Conservation (phyloP, 495 filamentous ascomycete genomes). For the Tetracladium marchalianum region DNA sequence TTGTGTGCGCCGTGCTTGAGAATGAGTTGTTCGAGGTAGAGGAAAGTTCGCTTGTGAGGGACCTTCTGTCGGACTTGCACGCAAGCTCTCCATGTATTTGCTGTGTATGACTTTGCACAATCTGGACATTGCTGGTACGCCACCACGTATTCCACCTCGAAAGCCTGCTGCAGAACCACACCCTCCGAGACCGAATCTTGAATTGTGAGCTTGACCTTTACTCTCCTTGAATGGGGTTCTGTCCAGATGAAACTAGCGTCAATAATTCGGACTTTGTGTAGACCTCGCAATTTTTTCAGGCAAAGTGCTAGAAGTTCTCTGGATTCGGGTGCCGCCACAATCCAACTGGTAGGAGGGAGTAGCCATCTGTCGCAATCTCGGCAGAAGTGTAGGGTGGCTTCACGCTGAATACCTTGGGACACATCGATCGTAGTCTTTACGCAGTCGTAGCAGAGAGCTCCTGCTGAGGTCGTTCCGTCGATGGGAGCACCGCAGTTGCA, state of each 20-base stretch:
- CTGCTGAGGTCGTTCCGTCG: slow-evolving; percentile 76
- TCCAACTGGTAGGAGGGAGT: slow-evolving; percentile 76
- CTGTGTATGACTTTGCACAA: slow-evolving; percentile 88
- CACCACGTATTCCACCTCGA: slow-evolving; percentile 88
- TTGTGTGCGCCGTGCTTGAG: slow-evolving; percentile 85
- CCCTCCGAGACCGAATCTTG: slow-evolving; percentile 62
- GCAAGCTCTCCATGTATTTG: slow-evolving; percentile 77
- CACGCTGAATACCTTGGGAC: slow-evolving; percentile 80
- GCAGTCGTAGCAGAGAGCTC: slow-evolving; percentile 89
- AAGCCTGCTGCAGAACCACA: slow-evolving; percentile 83
- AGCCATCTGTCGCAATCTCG: slow-evolving; percentile 91
- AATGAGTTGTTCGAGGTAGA: slow-evolving; percentile 94
- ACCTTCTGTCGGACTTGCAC: slow-evolving; percentile 97
- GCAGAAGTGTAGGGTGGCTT: slow-evolving; percentile 75
- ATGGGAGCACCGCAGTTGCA: slow-evolving; percentile 93
- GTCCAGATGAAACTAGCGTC: slow-evolving; percentile 98
- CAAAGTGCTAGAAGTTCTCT: slow-evolving; percentile 86
- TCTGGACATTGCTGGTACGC: slow-evolving; percentile 84
- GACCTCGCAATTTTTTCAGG: slow-evolving; percentile 67
- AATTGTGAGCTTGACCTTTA: slow-evolving; percentile 88
- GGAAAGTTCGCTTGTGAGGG: slow-evolving; percentile 91
- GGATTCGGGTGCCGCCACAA: slow-evolving; percentile 71
- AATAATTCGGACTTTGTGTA: slow-evolving; percentile 81
- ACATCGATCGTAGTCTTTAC: slow-evolving; percentile 88
- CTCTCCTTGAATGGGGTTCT: slow-evolving; percentile 82